Conservation (phyloP, 768 basidiomycete genomes). For the Harrya chromipes region DNA sequence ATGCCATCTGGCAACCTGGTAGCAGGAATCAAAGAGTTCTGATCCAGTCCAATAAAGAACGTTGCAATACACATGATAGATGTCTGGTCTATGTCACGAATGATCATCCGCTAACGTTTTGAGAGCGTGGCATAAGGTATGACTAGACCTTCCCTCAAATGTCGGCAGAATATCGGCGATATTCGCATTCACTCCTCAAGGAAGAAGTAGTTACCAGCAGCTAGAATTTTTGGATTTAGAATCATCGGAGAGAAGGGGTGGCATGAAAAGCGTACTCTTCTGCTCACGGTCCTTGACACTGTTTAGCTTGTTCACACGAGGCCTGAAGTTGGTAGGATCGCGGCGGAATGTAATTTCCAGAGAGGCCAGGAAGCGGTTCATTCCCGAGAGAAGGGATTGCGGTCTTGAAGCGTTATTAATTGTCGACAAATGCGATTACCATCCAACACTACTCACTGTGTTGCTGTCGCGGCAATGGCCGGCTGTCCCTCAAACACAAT, state of each 20-base stretch:
- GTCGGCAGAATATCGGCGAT: neutral
- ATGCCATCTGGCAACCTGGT: neutral
- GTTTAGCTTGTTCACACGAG: conserved; percentile 81
- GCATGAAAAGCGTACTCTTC: conserved; percentile 51
- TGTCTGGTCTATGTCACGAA: conserved; percentile 7
- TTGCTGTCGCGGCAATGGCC: conserved; percentile 84
- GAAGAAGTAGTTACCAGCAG: conserved; percentile 89
- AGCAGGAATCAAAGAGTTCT: neutral
- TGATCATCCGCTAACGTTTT: conserved; percentile 8
- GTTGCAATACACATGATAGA: conserved; percentile 7
- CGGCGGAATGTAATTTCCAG: conserved; percentile 98
- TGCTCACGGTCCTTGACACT: conserved; percentile 89
- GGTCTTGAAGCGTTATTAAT: conserved; percentile 50
- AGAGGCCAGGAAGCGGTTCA: conserved; percentile 96
- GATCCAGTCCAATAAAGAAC: conserved; percentile 12
- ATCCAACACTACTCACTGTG: conserved; percentile 57
- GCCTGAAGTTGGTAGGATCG: conserved; percentile 92
- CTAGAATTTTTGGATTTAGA: conserved; percentile 36
- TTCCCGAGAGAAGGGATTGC: conserved; percentile 90
- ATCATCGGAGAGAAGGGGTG: conserved; percentile 1
- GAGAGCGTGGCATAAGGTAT: conserved; percentile 1
- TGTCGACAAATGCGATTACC: neutral
- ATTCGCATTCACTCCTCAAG: conserved; percentile 58
- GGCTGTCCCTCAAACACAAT: conserved; percentile 90
- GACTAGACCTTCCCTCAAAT: conserved; percentile 11